Evolutionary conservation across 257 asterid genomes (phyloP), one percentile per base, ranked within the genome.

Genomic region (Nicotiana knightiana): DNA sequence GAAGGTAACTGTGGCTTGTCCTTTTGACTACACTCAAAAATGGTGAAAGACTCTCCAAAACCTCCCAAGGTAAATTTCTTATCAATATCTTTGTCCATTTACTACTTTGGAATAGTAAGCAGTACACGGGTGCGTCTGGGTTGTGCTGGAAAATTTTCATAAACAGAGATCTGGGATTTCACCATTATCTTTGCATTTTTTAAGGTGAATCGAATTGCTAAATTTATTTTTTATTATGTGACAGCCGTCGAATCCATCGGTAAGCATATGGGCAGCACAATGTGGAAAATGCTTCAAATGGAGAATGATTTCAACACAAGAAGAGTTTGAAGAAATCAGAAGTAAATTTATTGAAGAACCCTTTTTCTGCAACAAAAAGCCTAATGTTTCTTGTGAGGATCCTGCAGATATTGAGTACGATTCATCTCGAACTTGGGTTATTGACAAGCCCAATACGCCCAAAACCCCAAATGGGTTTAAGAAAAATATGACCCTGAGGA

Each of bases 381-480:
- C 82, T 16, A 39, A 79, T 35, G 33, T 0, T 37, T 18, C 82
- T 57, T 83, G 85, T 79, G 82, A 77, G 5, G 85, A 83, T 17
- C 82, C 80, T 1, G 59, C 37, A 4, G 85, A 83, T 43, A 77
- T 83, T 9, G 66, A 67, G 65, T 64, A 77, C 43, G 70, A 83
- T 77, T 10, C 82, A 21, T 61, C 82, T 3, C 32, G 82, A 18
- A 83, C 79, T 48, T 83, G 85, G 85, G 79, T 61, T 5, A 77
- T 65, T 4, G 85, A 83, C 71, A 65, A 35, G 35, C 85, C 85
- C n/a, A 58, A 66, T 79, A 16, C 8, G 8, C 82, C 85, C 3
- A 83, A 83, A 77, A 77, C 82, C 71, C 85, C 85, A 39, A 51
- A 43, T 9, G 85, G 85, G 32, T 83, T 83, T 68, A 65, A 66